Evolutionary conservation across 2,329 filamentous ascomycete species (phyloP).

Genomic region (Aureobasidium sp.): DNA sequence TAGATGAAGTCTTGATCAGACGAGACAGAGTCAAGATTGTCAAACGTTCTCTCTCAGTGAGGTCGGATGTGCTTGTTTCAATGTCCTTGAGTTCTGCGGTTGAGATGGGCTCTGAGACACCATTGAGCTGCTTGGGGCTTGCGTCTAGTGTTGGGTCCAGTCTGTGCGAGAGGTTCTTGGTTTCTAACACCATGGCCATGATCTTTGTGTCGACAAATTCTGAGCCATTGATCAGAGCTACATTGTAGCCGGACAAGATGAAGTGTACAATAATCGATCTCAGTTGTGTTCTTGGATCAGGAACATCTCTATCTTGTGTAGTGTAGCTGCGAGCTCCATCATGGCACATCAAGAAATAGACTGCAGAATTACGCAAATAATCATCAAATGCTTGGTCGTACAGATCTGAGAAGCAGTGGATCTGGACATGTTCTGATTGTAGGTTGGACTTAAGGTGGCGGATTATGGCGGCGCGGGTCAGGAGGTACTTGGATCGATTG

Average conservation of each 20-base stretch:
- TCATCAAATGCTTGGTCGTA: conserved; percentile 38
- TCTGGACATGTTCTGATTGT: conserved; percentile 11
- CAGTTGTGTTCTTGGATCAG: conserved; percentile 19
- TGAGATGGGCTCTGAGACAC: background rate
- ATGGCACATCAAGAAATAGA: conserved; percentile 62
- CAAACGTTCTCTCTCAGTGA: conserved; percentile 21
- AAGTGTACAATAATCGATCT: conserved; percentile 48
- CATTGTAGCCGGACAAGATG: conserved; percentile 47
- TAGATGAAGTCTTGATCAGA: conserved; percentile 11
- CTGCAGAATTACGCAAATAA: conserved; percentile 46
- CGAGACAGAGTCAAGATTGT: conserved; percentile 19
- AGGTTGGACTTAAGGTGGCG: conserved; percentile 49
- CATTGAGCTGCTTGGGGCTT: background rate
- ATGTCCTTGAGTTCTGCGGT: background rate
- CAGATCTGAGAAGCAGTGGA: conserved; percentile 30
- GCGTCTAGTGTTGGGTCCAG: background rate
- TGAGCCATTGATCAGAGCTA: conserved; percentile 55
- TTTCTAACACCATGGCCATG: conserved; percentile 42
- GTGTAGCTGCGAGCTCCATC: conserved; percentile 41
- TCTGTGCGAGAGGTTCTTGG: conserved; percentile 13
- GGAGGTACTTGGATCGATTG: conserved; percentile 44
- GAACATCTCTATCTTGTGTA: conserved; percentile 7
- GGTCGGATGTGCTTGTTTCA: background rate
- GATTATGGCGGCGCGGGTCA: conserved; percentile 56
- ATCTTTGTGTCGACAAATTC: conserved; percentile 57